Percentiles rank a stretch among this genome's conserved stretches.
phyloP scores from a whole-genome alignment of 352 stramenopile genomes.

The Sclerospora graminicola region DNA sequence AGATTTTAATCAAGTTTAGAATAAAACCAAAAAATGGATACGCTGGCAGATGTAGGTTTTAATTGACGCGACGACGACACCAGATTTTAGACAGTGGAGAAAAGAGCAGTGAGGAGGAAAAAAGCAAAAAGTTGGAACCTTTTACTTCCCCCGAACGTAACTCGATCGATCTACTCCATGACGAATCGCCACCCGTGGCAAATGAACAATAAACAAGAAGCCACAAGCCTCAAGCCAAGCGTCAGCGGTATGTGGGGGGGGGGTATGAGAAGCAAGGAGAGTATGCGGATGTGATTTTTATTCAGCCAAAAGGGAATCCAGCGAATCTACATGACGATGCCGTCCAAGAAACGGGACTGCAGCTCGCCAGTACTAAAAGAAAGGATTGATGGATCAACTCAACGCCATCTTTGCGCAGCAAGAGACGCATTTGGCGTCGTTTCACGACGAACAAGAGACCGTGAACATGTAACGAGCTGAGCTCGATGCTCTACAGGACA shows the following conservation, averaged over 20 bases:
- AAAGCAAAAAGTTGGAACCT: slow-evolving; percentile 1
- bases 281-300: too few species aligned
- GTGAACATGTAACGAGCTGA: slow-evolving; percentile 19
- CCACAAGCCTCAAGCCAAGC: slow-evolving; percentile 16
- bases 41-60: too few species aligned
- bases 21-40: too few species aligned
- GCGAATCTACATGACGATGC: slow-evolving; percentile 68
- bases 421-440: slow-evolving; percentile 17
- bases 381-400: too few species aligned
- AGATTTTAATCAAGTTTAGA: too few species aligned
- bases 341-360: slow-evolving; percentile 40
- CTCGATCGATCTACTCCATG: too few species aligned
- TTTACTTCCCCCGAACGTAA: not conserved
- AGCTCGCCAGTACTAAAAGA: slow-evolving; percentile 22
- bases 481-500: slow-evolving; percentile 18
- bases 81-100: slow-evolving; percentile 29
- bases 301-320: slow-evolving; percentile 79
- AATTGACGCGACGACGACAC: slow-evolving; percentile 15
- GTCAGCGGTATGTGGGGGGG: slow-evolving; percentile 57
- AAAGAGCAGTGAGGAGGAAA: too few species aligned
- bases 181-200: too few species aligned
- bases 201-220: not conserved
- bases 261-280: slow-evolving; percentile 44
- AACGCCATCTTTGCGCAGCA: slow-evolving; percentile 16
- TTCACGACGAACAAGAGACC: slow-evolving; percentile 20